These are phyloP conservation scores for Aspergillus glaucus DNA, from an alignment of 2,329 filamentous ascomycete genomes.

Conservation along the genomic window DNA sequence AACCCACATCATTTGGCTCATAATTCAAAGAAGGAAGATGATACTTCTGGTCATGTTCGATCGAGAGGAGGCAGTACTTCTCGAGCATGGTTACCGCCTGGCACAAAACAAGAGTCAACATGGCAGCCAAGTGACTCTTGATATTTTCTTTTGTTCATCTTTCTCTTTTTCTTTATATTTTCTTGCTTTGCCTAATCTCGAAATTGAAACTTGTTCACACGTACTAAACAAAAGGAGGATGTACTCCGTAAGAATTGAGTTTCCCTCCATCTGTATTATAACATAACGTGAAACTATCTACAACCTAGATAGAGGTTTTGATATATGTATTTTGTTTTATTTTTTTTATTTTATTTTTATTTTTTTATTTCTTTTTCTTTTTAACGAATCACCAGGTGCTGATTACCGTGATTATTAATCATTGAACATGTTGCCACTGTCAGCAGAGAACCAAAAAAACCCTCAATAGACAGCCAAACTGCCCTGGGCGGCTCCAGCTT, in stretches of 20 bases:
- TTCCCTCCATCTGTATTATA: too few species aligned
- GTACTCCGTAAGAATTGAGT: too few species aligned
- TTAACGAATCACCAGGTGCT: neutral
- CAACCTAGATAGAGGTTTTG: too few species aligned
- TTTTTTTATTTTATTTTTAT: too few species aligned
- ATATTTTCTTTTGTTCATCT: constrained; percentile 11
- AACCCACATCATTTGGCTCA: constrained; percentile 13
- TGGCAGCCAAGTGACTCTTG: constrained; percentile 55
- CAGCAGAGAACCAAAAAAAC: constrained; percentile 57
- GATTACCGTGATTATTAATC: neutral
- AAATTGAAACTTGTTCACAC: too few species aligned
- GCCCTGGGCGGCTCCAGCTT: constrained; percentile 61
- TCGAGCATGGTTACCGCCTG: constrained; percentile 62
- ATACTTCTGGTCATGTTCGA: constrained; percentile 39
- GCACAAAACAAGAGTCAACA: constrained; percentile 79
- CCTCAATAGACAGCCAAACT: constrained; percentile 44
- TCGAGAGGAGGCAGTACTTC: constrained; percentile 35
- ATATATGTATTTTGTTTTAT: too few species aligned
- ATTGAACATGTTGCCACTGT: constrained; percentile 52
- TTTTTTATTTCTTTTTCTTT: too few species aligned
- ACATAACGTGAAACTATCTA: too few species aligned
- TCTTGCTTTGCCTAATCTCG: too few species aligned
- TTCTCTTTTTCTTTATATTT: neutral
- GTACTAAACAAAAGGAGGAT: too few species aligned
- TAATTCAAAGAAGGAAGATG: constrained; percentile 38